A percentile compares a stretch with the other conserved stretches of the same genome.
These are phyloP conservation scores for Exophiala phaeomuriformis DNA, from an alignment of 2,329 filamentous ascomycete genomes.

Conservation along the genomic window DNA sequence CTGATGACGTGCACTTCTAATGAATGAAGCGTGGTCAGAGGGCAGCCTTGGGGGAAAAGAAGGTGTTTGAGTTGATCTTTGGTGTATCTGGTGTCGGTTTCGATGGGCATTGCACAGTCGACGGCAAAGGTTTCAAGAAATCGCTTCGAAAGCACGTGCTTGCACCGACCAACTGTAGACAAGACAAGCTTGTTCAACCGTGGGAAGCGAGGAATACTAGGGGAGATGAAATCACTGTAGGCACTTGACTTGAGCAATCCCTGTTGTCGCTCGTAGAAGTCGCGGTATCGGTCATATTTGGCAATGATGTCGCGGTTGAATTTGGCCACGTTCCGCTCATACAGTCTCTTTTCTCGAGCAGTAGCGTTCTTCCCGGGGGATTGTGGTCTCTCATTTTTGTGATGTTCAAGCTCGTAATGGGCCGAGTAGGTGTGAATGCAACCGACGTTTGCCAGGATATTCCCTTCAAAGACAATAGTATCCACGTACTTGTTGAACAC, in stretches of 20 bases:
- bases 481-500: slow-evolving; percentile 23
- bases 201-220: slow-evolving; percentile 17
- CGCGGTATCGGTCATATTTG: slow-evolving; percentile 21
- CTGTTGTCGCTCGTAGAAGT: slow-evolving; percentile 21
- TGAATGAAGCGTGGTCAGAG: slow-evolving; percentile 9
- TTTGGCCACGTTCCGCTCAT: slow-evolving; percentile 24
- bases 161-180: slow-evolving; percentile 22
- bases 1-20: slow-evolving; percentile 20
- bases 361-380: slow-evolving; percentile 11
- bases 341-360: slow-evolving; percentile 21
- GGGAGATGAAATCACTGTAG: slow-evolving; percentile 10
- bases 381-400: slow-evolving; percentile 14
- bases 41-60: slow-evolving; percentile 14
- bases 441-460: slow-evolving; percentile 20
- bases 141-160: slow-evolving; percentile 22
- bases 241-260: slow-evolving; percentile 12
- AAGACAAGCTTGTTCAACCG: slow-evolving; percentile 21
- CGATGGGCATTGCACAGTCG: slow-evolving; percentile 22
- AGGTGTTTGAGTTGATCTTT: slow-evolving; percentile 24
- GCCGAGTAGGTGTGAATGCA: slow-evolving; percentile 24
- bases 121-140: slow-evolving; percentile 22
- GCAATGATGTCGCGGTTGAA: slow-evolving; percentile 16
- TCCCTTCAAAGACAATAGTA: slow-evolving; percentile 24
- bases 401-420: slow-evolving; percentile 22
- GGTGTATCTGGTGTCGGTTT: slow-evolving; percentile 17